phyloP scores from a whole-genome alignment of 169 alveolate genomes.

The Perkinsus marinus region DNA sequence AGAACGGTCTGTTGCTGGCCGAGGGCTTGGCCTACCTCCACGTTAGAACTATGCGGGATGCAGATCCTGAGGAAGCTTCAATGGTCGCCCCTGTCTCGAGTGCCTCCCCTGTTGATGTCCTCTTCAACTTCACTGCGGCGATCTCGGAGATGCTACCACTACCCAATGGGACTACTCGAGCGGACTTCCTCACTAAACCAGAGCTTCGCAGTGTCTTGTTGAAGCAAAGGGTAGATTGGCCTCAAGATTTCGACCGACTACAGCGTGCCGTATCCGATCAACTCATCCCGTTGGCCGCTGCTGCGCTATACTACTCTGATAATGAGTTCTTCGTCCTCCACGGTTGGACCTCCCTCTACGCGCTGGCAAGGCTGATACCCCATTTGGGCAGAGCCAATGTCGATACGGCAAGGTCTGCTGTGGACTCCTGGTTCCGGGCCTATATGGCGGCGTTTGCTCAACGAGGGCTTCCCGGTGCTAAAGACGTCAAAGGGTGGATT shows the following conservation, averaged over 20 bases:
- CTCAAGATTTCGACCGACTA: background rate
- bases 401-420: background rate
- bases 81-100: background rate
- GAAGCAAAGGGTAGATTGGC: background rate
- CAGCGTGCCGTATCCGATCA: background rate
- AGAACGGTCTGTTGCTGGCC: background rate
- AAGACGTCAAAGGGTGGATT: background rate
- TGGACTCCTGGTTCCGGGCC: background rate
- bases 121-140: background rate
- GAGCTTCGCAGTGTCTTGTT: background rate
- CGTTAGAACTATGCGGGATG: background rate
- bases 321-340: background rate
- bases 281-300: background rate
- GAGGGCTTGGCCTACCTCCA: background rate
- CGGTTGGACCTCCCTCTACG: background rate
- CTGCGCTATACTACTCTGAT: background rate
- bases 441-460: background rate
- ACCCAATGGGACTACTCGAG: background rate
- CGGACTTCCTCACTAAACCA: background rate
- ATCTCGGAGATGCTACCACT: background rate
- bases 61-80: background rate
- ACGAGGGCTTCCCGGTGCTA: background rate
- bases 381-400: background rate
- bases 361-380: background rate
- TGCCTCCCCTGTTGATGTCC: background rate